Evolutionary conservation across 441 rosid species (phyloP), one percentile per base, ranked within the genome.

Genomic region (Adansonia rubrostipa): DNA sequence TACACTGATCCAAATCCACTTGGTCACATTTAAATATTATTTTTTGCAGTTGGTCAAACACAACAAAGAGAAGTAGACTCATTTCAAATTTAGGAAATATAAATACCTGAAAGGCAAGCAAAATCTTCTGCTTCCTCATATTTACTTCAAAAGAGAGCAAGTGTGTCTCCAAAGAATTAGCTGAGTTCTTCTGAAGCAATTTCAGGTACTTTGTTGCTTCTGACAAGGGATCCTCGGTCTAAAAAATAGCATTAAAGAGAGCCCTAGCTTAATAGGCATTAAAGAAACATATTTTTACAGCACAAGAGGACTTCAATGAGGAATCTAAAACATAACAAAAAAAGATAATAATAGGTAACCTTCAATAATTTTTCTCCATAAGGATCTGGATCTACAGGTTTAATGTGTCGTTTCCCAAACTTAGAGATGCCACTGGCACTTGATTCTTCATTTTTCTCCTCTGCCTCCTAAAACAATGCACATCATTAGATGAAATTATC

Each of bases 331-430:
- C 73, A 70, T 61, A 42, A 9, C 20, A 24, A 24, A 24, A 15
- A 78, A 72, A 74, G 79, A 69, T 20, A 28, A 75, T 5, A 79
- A 86, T 63, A 69, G 84, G 24, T 42, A 78, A 97, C 99, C 99
- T 97, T 97, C 89, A 92, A 81, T 82, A 97, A 87, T 82, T 92
- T 95, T 82, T 95, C 92, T 64, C 99, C 99, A 75, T 89, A 86
- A 58, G 99, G 99, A 90, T 97, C 99, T 68, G 94, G 95, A 84
- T 97, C 99, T 50, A 91, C 96, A 81, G 98, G 93, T 85, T 97
- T 97, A 80, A 88, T 91, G 82, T 87, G 91, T 77, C 93, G 88
- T 88, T 93, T 97, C 47, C 99, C 98, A 74, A 91, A 91, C 89
- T 92, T 97, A 48, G 99, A 92, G 81, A 81, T 89, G 82, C 89